Percentiles rank a stretch among this genome's conserved stretches.
Conservation (phyloP, 495 filamentous ascomycete genomes). For the Hypoxylon fragiforme region DNA sequence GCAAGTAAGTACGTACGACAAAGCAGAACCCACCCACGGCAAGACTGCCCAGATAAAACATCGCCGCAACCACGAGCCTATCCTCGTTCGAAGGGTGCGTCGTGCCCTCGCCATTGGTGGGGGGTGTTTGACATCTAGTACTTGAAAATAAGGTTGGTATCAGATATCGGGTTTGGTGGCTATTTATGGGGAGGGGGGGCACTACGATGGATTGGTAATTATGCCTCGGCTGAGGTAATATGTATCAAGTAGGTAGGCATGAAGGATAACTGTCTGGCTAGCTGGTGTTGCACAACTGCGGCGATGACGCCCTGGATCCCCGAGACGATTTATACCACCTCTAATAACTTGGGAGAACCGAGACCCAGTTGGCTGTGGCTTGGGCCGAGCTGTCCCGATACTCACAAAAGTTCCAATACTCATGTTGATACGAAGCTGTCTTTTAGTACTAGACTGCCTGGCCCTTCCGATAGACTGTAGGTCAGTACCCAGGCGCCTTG, state of each 20-base stretch:
- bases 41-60: conserved; percentile 30
- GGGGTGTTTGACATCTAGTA: too few species aligned
- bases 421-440: conserved; percentile 6
- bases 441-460: too few species aligned
- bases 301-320: conserved; percentile 18
- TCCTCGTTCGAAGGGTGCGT: neutral
- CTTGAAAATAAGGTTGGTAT: too few species aligned
- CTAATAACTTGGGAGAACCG: neutral
- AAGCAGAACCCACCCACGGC: conserved; percentile 25
- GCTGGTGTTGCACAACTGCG: neutral
- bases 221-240: neutral
- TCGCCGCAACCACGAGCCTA: conserved; percentile 18
- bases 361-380: neutral
- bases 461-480: too few species aligned
- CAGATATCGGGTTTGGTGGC: too few species aligned
- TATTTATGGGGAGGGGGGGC: too few species aligned
- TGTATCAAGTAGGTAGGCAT: neutral
- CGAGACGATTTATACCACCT: conserved; percentile 1
- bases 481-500: neutral
- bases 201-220: too few species aligned
- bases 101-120: neutral
- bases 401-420: conserved; percentile 28
- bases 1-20: conserved; percentile 3
- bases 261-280: neutral
- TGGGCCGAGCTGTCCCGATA: conserved; percentile 34